Evolutionary conservation across 2,329 filamentous ascomycete genomes (phyloP).

Genomic region (Endothia cerciana): DNA sequence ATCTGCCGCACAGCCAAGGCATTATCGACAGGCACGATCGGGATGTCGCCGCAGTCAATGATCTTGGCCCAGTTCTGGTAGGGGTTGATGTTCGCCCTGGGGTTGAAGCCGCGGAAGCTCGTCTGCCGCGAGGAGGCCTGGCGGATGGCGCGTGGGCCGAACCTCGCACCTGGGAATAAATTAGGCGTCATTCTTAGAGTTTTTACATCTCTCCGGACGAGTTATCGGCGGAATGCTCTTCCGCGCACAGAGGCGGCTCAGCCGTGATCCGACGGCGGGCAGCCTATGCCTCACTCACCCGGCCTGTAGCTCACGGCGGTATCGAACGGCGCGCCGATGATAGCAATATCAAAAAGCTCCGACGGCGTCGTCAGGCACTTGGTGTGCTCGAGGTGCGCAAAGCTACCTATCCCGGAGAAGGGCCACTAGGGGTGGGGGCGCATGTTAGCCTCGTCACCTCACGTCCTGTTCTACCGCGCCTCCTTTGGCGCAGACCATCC

Average conservation of each 20-base stretch:
- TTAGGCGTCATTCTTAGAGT: neutral
- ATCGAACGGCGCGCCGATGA: constrained; percentile 75
- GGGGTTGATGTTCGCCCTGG: constrained; percentile 80
- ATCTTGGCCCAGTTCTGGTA: constrained; percentile 79
- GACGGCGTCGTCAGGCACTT: constrained; percentile 71
- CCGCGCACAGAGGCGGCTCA: neutral
- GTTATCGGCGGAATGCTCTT: neutral
- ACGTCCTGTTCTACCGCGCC: too few relatives aligned
- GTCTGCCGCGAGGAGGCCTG: constrained; percentile 82
- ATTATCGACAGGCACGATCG: constrained; percentile 86
- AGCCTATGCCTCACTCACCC: constrained; percentile 46
- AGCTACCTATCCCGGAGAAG: constrained; percentile 76
- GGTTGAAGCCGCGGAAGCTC: constrained; percentile 79
- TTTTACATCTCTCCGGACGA: neutral
- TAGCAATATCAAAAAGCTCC: constrained; percentile 69
- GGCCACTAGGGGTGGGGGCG: constrained; percentile 49
- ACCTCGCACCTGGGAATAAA: constrained; percentile 63
- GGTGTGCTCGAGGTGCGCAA: constrained; percentile 70
- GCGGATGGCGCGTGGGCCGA: constrained; percentile 86
- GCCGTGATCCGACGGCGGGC: neutral
- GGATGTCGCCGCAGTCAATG: constrained; percentile 89
- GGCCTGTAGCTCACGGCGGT: constrained; percentile 73
- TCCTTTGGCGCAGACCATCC: neutral
- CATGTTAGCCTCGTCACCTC: neutral
- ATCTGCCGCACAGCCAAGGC: constrained; percentile 80